Conservation (phyloP, 192 early-diverging fungal species). For the Phycomyces blakesleeanus region DNA sequence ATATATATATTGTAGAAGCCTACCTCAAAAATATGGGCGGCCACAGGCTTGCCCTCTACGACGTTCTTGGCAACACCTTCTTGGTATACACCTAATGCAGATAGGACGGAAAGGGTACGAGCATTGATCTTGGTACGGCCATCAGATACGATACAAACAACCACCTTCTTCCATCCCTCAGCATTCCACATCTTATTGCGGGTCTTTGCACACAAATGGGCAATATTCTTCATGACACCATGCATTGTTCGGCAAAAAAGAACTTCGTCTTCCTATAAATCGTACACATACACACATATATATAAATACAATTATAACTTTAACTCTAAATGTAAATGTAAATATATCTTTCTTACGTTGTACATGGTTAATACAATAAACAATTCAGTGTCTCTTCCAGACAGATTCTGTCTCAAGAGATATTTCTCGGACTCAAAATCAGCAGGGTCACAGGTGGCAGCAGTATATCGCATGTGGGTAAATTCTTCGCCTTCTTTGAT, state of each 20-base stretch:
- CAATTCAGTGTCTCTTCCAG: constrained; percentile 66
- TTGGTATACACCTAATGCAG: constrained; percentile 80
- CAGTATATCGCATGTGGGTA: constrained; percentile 90
- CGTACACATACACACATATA: no score
- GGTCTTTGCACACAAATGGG: constrained; percentile 76
- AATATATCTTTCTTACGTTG: constrained; percentile 41
- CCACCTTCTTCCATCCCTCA: constrained; percentile 82
- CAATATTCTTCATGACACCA: constrained; percentile 87
- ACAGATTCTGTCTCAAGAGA: constrained; percentile 69
- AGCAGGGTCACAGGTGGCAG: constrained; percentile 82
- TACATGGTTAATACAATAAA: constrained; percentile 84
- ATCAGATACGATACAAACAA: constrained; percentile 79
- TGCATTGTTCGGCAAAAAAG: constrained; percentile 87
- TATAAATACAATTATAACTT: no score
- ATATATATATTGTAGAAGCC: no score
- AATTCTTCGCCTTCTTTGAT: constrained; percentile 70
- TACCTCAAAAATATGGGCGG: constrained; percentile 60
- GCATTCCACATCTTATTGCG: constrained; percentile 68
- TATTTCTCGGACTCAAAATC: constrained; percentile 75
- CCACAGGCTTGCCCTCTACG: constrained; percentile 60
- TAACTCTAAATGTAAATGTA: background rate
- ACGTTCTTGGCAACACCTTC: constrained; percentile 68
- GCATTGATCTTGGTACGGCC: constrained; percentile 74
- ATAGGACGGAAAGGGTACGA: constrained; percentile 65
- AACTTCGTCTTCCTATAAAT: constrained; percentile 76